Conservation (phyloP, 352 stramenopile genomes). For the Globisporangium camurandrum region DNA sequence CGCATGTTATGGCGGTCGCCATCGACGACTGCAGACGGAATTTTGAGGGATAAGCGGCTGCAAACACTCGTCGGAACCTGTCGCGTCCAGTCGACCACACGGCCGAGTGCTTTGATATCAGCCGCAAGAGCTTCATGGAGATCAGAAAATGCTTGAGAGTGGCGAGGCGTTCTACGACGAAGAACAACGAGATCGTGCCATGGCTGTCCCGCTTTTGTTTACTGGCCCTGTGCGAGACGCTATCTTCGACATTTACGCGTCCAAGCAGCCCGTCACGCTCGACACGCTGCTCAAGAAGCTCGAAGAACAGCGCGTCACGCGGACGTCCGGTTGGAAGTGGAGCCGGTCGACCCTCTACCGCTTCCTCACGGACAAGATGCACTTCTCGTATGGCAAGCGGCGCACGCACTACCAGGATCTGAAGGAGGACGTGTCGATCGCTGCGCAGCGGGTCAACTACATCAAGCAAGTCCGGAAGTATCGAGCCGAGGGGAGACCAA, state of each 20-base stretch:
- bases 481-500: conserved; percentile 1
- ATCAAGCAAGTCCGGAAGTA: conserved; percentile 3
- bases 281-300: conserved; percentile 3
- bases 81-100: neutral
- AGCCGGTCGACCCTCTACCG: conserved; percentile 9
- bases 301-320: neutral
- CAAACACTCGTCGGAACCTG: neutral
- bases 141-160: neutral
- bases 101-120: no score
- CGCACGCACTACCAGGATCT: conserved; percentile 10
- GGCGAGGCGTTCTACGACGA: neutral
- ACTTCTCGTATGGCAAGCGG: conserved; percentile 5
- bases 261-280: conserved; percentile 9
- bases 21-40: no score
- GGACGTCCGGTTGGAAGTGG: conserved; percentile 9
- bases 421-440: conserved; percentile 10
- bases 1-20: no score
- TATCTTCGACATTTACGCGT: conserved; percentile 8
- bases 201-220: conserved; percentile 9
- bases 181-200: conserved; percentile 1
- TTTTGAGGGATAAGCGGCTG: no score
- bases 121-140: neutral
- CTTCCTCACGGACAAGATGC: conserved; percentile 6
- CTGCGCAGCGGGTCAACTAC: conserved; percentile 8
- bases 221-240: conserved; percentile 1